Base-by-base conservation (phyloP, 2,329 filamentous ascomycete genomes). In the Periconia macrospinosa region DNA sequence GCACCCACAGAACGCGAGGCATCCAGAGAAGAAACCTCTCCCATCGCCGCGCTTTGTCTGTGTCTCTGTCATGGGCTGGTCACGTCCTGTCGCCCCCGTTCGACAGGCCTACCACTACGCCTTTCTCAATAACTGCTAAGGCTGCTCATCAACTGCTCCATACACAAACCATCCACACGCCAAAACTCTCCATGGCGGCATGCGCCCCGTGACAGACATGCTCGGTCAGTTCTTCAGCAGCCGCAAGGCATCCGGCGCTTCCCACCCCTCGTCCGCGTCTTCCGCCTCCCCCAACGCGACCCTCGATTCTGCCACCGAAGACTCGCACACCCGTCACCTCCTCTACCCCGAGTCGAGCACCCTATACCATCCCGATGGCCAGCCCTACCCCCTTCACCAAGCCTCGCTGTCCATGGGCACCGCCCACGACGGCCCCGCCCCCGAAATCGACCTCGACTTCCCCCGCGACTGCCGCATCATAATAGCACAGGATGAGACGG, bases 401-500 rank as follows among this genome's bases (percentile, higher is more conserved):
- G 63, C 68, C 9, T 59, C 67, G 19, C 56, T 69, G 55, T 63
- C 62, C 14, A 58, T 64, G 2, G 69, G 67, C 14, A 71, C 60
- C 55, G 69, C 55, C 52, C 64, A 72, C 50, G 72, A 74, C 53
- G 69, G 71, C 33, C 68, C 70, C 2, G 68, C 70, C 45, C 70
- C 71, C 14, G 73, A 75, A 57, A 75, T 75, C 48, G 74, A 76
- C 54, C 67, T 77, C 58, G 73, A 76, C 49, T 70, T 67, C 49
- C 66, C 73, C 17, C 63, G 74, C 53, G 74, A 77, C 60, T 71
- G 75, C 52, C 63, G 75, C 52, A 73, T 78, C 55, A 72, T 78
- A 56, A 73, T 78, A 35, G 75, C 75, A 48, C 75, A 78, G 58
- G 74, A 76, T 58, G 75, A 76, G 56, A 68, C 67, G 19, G 65